Percentiles rank a stretch among this genome's conserved stretches.
Conservation (phyloP, 2,329 filamentous ascomycete species). For the Coniochaeta hoffmannii region DNA sequence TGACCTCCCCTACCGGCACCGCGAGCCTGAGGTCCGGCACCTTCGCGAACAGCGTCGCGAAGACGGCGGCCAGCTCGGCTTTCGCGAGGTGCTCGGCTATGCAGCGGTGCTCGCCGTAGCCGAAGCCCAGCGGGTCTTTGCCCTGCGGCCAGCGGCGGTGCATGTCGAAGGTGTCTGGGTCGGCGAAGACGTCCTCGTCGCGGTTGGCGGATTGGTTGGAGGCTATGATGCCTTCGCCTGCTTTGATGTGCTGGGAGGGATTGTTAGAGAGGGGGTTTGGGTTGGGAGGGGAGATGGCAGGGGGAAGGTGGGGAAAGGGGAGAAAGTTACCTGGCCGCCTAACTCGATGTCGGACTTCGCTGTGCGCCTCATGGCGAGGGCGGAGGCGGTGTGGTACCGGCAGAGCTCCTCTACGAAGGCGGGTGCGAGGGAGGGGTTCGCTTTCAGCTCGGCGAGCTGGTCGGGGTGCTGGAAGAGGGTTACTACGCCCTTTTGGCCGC, state of each 20-base stretch:
- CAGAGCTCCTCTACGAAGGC: conserved; percentile 40
- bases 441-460: conserved; percentile 32
- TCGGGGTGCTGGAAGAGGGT: conserved; percentile 34
- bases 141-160: conserved; percentile 24
- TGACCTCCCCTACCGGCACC: conserved; percentile 28
- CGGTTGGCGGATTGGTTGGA: conserved; percentile 39
- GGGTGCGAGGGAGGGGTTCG: conserved; percentile 26
- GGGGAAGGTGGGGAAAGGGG: not conserved
- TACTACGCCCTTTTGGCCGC: conserved; percentile 31
- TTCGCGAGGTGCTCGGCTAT: conserved; percentile 35
- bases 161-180: conserved; percentile 36
- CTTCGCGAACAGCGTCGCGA: conserved; percentile 29
- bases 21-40: conserved; percentile 32
- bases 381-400: conserved; percentile 38
- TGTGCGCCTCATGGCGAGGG: conserved; percentile 37
- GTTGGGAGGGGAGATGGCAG: too few species aligned
- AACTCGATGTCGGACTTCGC: conserved; percentile 38
- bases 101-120: conserved; percentile 38
- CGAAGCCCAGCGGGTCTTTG: conserved; percentile 33
- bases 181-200: conserved; percentile 33
- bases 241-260: conserved; percentile 24
- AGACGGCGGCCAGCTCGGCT: conserved; percentile 33
- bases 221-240: conserved; percentile 37
- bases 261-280: too few species aligned
- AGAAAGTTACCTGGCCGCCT: conserved; percentile 26